Conservation (phyloP, 257 asterid genomes). For the Penstemon davidsonii region DNA sequence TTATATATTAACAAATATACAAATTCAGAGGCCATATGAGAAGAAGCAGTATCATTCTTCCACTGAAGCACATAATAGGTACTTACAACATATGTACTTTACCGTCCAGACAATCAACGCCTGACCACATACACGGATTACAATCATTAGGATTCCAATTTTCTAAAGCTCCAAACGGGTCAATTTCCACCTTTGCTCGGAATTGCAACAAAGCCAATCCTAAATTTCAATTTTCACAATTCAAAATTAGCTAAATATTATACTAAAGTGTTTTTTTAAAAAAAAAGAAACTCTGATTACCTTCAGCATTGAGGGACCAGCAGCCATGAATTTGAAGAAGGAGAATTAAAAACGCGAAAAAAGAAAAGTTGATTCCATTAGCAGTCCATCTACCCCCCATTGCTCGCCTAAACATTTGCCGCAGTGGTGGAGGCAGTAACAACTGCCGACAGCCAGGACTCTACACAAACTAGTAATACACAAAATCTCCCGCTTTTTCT, state of each 20-base stretch:
- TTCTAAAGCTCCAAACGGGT: constrained; percentile 63
- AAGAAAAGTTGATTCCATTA: constrained; percentile 42
- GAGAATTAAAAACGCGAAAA: constrained; percentile 50
- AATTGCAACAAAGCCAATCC: constrained; percentile 70
- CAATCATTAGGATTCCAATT: constrained; percentile 67
- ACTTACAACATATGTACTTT: constrained; percentile 80
- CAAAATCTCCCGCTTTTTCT: constrained; percentile 67
- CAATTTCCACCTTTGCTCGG: constrained; percentile 57
- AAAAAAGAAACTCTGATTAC: constrained; percentile 35
- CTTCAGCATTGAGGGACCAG: constrained; percentile 76
- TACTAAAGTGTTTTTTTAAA: too few relatives aligned
- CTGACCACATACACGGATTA: constrained; percentile 85
- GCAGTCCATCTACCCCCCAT: constrained; percentile 73
- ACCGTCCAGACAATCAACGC: constrained; percentile 66
- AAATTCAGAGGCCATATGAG: background rate
- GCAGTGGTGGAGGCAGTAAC: constrained; percentile 56
- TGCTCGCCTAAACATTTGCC: constrained; percentile 42
- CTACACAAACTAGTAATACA: constrained; percentile 36
- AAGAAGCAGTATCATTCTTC: background rate
- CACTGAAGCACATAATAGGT: constrained; percentile 16
- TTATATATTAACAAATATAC: constrained; percentile 10
- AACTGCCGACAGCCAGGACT: constrained; percentile 64
- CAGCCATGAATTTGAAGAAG: constrained; percentile 52
- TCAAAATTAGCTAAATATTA: background rate
- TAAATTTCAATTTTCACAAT: constrained; percentile 39